Evolutionary conservation across 2,329 filamentous ascomycete species (phyloP), one percentile per base, ranked within the genome.

Genomic region (Trichoderma cornu-damae): DNA sequence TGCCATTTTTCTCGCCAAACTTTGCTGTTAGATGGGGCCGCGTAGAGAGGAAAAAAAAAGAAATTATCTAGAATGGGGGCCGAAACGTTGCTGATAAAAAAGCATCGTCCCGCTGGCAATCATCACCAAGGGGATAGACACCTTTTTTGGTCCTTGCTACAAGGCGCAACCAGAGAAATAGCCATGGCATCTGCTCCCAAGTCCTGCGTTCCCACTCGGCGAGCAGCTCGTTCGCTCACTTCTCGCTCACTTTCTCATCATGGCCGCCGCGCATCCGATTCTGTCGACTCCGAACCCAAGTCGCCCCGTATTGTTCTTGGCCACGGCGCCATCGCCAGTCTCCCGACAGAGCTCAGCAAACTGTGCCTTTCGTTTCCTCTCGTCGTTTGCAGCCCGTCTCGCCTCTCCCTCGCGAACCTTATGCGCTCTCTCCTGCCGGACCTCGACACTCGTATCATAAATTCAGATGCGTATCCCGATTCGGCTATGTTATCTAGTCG

Each of bases 371-470:
- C 68, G 3, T 64, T 65, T 9, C 72, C 72, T 0, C 67, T 75
- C 55, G 69, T 75, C 43, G 67, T 75, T 26, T 70, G 65, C 26
- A 73, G 71, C 14, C 71, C 73, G 5, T 75, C 73, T 2, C 69
- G 73, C 37, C 62, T 68, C n/a, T 60, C 64, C 6, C 64, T 73
- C 9, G 71, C 72, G 5, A 63, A 61, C 20, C 67, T 61, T 7
- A 69, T 75, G 11, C 69, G 68, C 57, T 59, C 64, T 14, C 66
- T 70, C 5, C 67, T 74, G 32, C 66, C 70, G 2, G 70, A 72
- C 12, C 63, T 72, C 26, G 62, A 70, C 42, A 63, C 62, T 6
- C 65, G 62, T 32, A 66, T 75, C 18, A 66, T 73, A 11, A 68
- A 71, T 28, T 69, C 72, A 11, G 63, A 69, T 35, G 61, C 46